Evolutionary conservation across 1,284 basidiomycete genomes (phyloP), one percentile per base, ranked within the genome.

Genomic region (Ganoderma leucocontextum): DNA sequence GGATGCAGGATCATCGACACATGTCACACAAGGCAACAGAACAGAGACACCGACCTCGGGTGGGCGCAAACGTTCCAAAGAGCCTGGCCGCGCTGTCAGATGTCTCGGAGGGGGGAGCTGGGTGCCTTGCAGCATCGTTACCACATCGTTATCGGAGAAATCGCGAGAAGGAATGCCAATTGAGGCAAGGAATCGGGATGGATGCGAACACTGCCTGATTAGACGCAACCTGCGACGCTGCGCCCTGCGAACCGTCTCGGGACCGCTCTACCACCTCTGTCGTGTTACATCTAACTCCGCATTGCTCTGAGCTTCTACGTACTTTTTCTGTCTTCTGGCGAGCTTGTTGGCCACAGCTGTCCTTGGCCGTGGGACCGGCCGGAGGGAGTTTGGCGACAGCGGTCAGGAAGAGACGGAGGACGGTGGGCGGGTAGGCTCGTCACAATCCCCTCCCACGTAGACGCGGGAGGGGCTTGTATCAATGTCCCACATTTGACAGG

Each of bases 241-340:
- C 25, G 63, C 19, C n/a, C 17, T 38, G 39, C 19, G 36, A 33
- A 49, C 39, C 42, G 38, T 39, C 29, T 25, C 62, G 62, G 66
- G 47, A 22, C 67, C 67, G 64, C 67, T 52, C 58, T 64, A 62
- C 55, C 61, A 61, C 64, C 64, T 38, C 38, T 17, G 44, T 22
- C 47, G 22, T 25, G 29, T 53, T 29, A 4, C 44, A 42, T 42
- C 22, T 59, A 59, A 22, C 60, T 41, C 60, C 65, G 60, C 65
- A 57, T 25, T 22, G 36, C 39, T 53, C 52, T 52, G 60, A 35
- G 22, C 15, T 22, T 53, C n/a, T 39, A 60, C 39, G 33, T 33
- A 33, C 35, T 17, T 2, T 15, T 25, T 19, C 29, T 35, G 15
- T 55, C 10, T 17, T 22, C 35, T 38, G 4, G 35, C 9, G 33